Conservation (phyloP, 495 filamentous ascomycete species). For the Oleoguttula mirabilis region DNA sequence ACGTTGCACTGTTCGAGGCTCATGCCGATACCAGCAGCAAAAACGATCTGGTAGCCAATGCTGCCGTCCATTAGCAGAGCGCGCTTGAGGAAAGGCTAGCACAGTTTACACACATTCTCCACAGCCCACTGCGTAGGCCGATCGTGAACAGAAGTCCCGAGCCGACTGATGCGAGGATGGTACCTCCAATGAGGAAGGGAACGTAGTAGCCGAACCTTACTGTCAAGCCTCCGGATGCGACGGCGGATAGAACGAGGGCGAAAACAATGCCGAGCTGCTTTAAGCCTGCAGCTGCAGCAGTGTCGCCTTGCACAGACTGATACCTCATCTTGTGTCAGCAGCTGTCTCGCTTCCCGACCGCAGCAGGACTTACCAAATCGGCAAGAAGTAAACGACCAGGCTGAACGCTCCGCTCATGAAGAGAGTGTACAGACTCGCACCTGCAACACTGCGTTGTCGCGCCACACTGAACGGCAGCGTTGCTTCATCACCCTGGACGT, state of each 20-base stretch:
- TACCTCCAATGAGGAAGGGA: slow-evolving; percentile 28
- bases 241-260: slow-evolving; percentile 24
- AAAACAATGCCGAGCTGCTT: slow-evolving; percentile 41
- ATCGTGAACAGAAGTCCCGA: slow-evolving; percentile 31
- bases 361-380: slow-evolving; percentile 45
- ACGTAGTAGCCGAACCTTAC: slow-evolving; percentile 26
- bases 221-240: slow-evolving; percentile 28
- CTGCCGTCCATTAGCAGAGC: slow-evolving; percentile 23
- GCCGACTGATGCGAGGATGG: slow-evolving; percentile 23
- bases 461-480: slow-evolving; percentile 37
- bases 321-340: too few relatives aligned
- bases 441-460: slow-evolving; percentile 32
- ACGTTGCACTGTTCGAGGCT: slow-evolving; percentile 29
- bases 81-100: slow-evolving; percentile 23
- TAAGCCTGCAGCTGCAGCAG: slow-evolving; percentile 39
- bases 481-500: slow-evolving; percentile 3
- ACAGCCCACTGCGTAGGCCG: too few relatives aligned
- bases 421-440: slow-evolving; percentile 29
- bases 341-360: background rate
- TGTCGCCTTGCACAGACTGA: slow-evolving; percentile 38
- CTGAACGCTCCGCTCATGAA: slow-evolving; percentile 31
- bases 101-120: too few relatives aligned
- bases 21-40: slow-evolving; percentile 28
- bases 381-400: slow-evolving; percentile 45
- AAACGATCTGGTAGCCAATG: slow-evolving; percentile 34